Base-by-base conservation (phyloP, 179 eudicot genomes). In the Spinacia oleracea region DNA sequence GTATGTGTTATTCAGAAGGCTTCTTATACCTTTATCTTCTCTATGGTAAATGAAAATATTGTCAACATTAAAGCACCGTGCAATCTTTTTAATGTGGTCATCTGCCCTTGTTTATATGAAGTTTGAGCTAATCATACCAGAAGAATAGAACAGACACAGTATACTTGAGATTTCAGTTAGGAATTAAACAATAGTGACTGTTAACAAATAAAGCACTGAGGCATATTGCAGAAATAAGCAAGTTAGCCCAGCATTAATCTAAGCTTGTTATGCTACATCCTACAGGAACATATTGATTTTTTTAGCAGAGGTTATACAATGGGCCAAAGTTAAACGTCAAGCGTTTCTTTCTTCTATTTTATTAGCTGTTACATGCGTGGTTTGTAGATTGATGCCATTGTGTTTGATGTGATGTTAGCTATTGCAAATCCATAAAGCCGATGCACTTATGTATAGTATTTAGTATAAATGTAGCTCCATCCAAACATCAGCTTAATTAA, bases 1-100 rank as follows among this genome's bases (percentile, higher is more conserved):
- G 98, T 95, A 91, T 80, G 89, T 65, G 29, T 20, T 67, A 9
- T 66, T 55, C 21, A 21, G 42, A 60, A 60, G 50, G 72, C 31
- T 62, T 83, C 55, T 35, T 58, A 45, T 42, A 63, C 20, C 14
- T 32, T 53, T 69, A 51, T 23, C 35, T 71, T 69, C 27, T 11
- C 6, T 31, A 9, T 70, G 16, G 34, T 29, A 23, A 32, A 18
- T 73, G 35, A 25, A n/a, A 65, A 45, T 45, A 77, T 50, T 42
- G 5, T 43, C 27, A 27, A n/a, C 48, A 20, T 67, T 35, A 48
- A 38, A 38, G 50, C 50, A 67, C 50, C 21, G 71, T 67, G 29
- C 25, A 21, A 67, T 21, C 4, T 63, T 21, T 53, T 63, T 63
- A 32, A 38, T 67, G 15, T 40, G 18, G 48, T 67, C 48, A 1